phyloP scores from a whole-genome alignment of 148 eudicot genomes.

The Linanthus parryae region DNA sequence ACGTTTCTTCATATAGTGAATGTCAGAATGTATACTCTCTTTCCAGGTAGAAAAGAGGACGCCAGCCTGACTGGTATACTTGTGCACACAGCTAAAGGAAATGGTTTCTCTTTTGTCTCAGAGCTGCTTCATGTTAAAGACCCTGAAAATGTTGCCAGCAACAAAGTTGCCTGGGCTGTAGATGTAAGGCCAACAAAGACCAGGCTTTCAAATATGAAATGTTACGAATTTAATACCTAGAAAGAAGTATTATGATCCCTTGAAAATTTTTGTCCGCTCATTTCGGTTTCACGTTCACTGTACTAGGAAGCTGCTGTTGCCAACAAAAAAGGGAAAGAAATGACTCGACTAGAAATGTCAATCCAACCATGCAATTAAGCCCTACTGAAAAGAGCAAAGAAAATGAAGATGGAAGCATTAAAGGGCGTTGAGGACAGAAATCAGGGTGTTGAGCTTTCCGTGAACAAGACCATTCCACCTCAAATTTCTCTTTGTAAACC shows the following conservation, averaged over 20 bases:
- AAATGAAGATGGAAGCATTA: too few relatives aligned
- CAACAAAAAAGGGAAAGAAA: constrained; percentile 44
- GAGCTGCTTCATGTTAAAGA: constrained; percentile 57
- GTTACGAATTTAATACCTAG: background rate
- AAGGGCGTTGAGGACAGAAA: too few relatives aligned
- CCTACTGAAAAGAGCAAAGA: too few relatives aligned
- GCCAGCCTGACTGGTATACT: constrained; percentile 78
- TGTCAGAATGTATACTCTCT: background rate
- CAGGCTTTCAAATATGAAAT: constrained; percentile 7
- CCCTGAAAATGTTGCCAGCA: constrained; percentile 20
- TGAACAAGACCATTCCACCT: too few relatives aligned
- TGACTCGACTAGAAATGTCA: too few relatives aligned
- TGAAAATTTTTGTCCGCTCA: background rate
- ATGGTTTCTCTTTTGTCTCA: constrained; percentile 82
- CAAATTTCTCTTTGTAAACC: too few relatives aligned
- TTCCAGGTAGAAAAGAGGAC: constrained; percentile 35
- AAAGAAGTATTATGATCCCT: background rate
- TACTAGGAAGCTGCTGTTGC: constrained; percentile 30
- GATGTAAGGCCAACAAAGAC: constrained; percentile 26
- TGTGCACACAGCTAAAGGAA: constrained; percentile 62
- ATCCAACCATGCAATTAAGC: too few relatives aligned
- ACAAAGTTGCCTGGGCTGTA: constrained; percentile 11
- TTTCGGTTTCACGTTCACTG: constrained; percentile 3
- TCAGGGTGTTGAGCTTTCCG: too few relatives aligned
- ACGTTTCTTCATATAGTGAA: background rate